These are phyloP conservation scores for Arthrobotrys sinensis DNA, from an alignment of 2,329 filamentous ascomycete species.

Conservation along the genomic window DNA sequence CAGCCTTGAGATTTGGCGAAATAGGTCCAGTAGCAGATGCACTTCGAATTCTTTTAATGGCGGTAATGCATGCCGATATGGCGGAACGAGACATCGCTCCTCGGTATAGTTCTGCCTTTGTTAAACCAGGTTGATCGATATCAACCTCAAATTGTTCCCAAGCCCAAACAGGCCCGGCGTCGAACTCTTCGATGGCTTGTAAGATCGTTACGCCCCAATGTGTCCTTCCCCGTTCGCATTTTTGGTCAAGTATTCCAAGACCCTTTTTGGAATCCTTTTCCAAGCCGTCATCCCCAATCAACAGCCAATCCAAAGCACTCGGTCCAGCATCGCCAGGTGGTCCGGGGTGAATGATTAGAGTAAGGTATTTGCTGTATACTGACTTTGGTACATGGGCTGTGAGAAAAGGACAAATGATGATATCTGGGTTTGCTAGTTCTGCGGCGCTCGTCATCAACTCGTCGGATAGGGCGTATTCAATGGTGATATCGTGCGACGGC, in stretches of 20 bases:
- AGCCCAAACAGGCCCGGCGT: constrained; percentile 69
- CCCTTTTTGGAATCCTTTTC: constrained; percentile 65
- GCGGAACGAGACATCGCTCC: constrained; percentile 68
- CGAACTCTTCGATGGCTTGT: constrained; percentile 68
- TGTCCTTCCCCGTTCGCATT: constrained; percentile 66
- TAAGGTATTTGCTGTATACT: constrained; percentile 67
- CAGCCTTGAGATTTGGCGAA: constrained; percentile 64
- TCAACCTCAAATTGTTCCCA: constrained; percentile 69
- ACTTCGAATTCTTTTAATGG: constrained; percentile 67
- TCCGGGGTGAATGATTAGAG: constrained; percentile 68
- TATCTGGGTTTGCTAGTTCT: constrained; percentile 66
- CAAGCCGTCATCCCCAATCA: constrained; percentile 69
- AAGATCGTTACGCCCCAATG: constrained; percentile 69
- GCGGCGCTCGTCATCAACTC: constrained; percentile 68
- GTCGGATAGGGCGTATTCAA: constrained; percentile 68
- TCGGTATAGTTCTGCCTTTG: constrained; percentile 69
- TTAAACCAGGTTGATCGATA: constrained; percentile 68
- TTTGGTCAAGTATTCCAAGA: constrained; percentile 63
- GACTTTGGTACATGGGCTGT: constrained; percentile 67
- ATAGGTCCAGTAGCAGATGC: constrained; percentile 63
- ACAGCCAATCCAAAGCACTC: constrained; percentile 68
- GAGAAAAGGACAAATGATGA: constrained; percentile 69
- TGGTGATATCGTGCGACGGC: constrained; percentile 67
- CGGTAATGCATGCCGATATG: constrained; percentile 67
- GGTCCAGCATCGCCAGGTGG: constrained; percentile 69